These are phyloP conservation scores for Xylaria venustula DNA, from an alignment of 495 filamentous ascomycete species.

Conservation along the genomic window DNA sequence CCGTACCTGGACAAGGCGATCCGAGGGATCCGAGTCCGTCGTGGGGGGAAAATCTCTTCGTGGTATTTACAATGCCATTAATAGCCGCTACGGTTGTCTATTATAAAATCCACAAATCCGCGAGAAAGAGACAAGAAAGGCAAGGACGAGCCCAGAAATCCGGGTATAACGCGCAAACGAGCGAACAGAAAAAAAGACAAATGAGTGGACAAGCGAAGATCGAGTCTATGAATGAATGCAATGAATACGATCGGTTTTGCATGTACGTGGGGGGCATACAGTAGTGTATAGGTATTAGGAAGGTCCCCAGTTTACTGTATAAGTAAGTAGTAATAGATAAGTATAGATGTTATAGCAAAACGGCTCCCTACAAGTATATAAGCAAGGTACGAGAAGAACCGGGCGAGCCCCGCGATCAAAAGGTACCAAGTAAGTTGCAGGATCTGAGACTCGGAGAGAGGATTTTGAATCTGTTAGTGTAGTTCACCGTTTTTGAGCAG, in stretches of 20 bases:
- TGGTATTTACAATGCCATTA: slow-evolving; percentile 10
- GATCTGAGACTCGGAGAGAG: neutral
- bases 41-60: neutral
- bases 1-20: neutral
- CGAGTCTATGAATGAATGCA: neutral
- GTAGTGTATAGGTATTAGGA: no score
- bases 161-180: neutral
- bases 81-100: neutral
- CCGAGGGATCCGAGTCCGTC: slow-evolving; percentile 1
- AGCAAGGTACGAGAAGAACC: neutral
- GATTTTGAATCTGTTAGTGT: no score
- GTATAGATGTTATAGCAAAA: no score
- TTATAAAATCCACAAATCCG: neutral
- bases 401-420: neutral
- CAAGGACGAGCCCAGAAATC: neutral
- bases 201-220: no score
- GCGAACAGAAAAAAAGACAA: neutral
- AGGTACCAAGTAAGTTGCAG: neutral
- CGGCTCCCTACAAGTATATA: no score
- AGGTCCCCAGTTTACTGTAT: no score
- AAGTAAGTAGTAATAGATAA: no score
- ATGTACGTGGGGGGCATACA: neutral
- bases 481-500: neutral
- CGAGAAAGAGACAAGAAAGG: neutral
- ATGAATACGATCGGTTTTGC: neutral